Conservation (phyloP, 2,329 filamentous ascomycete species). For the Colletotrichum simmondsii region DNA sequence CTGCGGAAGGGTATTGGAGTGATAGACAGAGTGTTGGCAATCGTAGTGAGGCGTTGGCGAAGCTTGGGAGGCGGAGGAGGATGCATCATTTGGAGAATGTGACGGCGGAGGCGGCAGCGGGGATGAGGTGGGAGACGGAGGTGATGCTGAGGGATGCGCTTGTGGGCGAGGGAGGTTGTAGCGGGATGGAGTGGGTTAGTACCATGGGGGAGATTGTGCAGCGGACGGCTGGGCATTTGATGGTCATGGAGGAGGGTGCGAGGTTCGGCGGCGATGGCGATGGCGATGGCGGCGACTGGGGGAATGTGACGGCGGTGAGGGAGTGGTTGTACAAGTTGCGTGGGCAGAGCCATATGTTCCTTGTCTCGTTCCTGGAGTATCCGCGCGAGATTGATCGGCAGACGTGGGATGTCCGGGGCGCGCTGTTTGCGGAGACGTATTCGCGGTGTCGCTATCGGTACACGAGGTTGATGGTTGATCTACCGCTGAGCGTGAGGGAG, state of each 20-base stretch:
- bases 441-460: slow-evolving; percentile 54
- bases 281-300: neutral
- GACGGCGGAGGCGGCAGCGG: slow-evolving; percentile 43
- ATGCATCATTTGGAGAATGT: slow-evolving; percentile 48
- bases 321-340: slow-evolving; percentile 47
- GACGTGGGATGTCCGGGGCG: slow-evolving; percentile 46
- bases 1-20: slow-evolving; percentile 51
- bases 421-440: slow-evolving; percentile 49
- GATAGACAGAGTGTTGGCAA: slow-evolving; percentile 38
- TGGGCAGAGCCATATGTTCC: slow-evolving; percentile 52
- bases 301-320: slow-evolving; percentile 40
- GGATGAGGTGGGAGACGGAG: slow-evolving; percentile 47
- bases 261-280: slow-evolving; percentile 26
- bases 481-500: slow-evolving; percentile 48
- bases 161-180: slow-evolving; percentile 40
- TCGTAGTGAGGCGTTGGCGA: slow-evolving; percentile 42
- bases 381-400: slow-evolving; percentile 39
- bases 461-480: slow-evolving; percentile 45
- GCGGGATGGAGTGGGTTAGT: slow-evolving; percentile 55
- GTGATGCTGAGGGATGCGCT: slow-evolving; percentile 39
- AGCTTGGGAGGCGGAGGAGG: slow-evolving; percentile 49
- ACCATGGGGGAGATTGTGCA: slow-evolving; percentile 55
- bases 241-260: slow-evolving; percentile 43
- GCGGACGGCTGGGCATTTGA: slow-evolving; percentile 47
- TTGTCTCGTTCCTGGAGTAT: slow-evolving; percentile 58